phyloP scores from a whole-genome alignment of 257 asterid genomes.

The Striga asiatica region DNA sequence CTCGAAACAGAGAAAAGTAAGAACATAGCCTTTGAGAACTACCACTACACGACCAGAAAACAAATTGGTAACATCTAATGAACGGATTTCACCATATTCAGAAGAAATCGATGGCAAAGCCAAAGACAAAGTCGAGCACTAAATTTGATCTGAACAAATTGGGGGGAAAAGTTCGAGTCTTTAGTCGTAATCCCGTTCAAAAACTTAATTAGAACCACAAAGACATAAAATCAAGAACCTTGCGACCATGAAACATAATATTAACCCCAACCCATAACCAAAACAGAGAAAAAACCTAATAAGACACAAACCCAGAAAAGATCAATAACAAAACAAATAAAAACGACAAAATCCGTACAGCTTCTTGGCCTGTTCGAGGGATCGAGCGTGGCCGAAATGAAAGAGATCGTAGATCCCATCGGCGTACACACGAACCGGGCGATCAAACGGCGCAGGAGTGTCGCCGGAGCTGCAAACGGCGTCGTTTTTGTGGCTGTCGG shows the following conservation, averaged over 20 bases:
- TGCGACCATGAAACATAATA: neutral
- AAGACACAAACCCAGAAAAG: neutral
- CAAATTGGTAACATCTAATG: neutral
- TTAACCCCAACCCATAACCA: neutral
- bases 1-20: neutral
- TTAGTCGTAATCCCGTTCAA: neutral
- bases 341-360: no score
- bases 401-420: constrained; percentile 99
- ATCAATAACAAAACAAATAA: neutral
- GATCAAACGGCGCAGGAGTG: constrained; percentile 42
- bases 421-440: constrained; percentile 80
- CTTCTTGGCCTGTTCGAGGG: constrained; percentile 93
- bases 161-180: no score
- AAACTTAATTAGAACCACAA: neutral
- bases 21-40: neutral
- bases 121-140: neutral
- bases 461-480: constrained; percentile 19
- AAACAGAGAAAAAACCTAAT: neutral
- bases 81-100: neutral
- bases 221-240: constrained; percentile 14
- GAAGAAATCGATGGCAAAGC: no score
- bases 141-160: no score
- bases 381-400: constrained; percentile 97
- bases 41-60: neutral
- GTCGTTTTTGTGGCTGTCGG: constrained; percentile 22